A percentile compares a stretch with the other conserved stretches of the same genome.
Evolutionary conservation across 768 basidiomycete species (phyloP).

Genomic region (Leccinum subgranulosum): DNA sequence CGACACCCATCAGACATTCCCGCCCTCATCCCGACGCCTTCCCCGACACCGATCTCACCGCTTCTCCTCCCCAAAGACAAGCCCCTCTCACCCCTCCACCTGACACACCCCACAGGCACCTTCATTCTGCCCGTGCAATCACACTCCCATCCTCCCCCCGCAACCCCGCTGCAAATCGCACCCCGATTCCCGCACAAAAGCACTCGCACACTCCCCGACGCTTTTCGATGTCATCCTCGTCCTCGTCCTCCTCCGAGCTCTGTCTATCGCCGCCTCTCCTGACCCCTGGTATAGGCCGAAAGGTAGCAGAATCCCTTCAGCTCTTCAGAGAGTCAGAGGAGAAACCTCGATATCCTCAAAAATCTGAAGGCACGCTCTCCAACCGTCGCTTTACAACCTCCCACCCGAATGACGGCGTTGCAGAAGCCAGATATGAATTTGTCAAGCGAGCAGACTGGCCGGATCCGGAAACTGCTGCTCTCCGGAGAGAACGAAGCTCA

Average conservation of each 20-base stretch:
- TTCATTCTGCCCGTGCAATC: conserved; percentile 28
- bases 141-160: conserved; percentile 33
- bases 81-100: conserved; percentile 33
- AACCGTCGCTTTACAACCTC: conserved; percentile 33
- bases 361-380: conserved; percentile 23
- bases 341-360: conserved; percentile 26
- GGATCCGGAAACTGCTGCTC: conserved; percentile 69
- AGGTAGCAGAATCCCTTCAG: conserved; percentile 79
- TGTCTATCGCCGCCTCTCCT: conserved; percentile 8
- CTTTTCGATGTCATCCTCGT: conserved; percentile 25
- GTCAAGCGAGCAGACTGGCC: conserved; percentile 86
- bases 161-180: conserved; percentile 5
- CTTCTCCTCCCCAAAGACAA: neutral
- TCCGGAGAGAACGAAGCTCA: conserved; percentile 66
- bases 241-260: conserved; percentile 13
- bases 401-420: conserved; percentile 50
- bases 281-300: conserved; percentile 62
- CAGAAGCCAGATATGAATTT: conserved; percentile 72
- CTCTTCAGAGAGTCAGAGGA: conserved; percentile 75
- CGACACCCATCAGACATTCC: neutral
- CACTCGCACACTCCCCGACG: conserved; percentile 34
- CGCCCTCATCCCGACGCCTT: conserved; percentile 3
- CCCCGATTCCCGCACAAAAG: conserved; percentile 25
- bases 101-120: conserved; percentile 26
- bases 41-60: neutral